Conservation (phyloP, 768 basidiomycete species). For the Tylopilus sp. region DNA sequence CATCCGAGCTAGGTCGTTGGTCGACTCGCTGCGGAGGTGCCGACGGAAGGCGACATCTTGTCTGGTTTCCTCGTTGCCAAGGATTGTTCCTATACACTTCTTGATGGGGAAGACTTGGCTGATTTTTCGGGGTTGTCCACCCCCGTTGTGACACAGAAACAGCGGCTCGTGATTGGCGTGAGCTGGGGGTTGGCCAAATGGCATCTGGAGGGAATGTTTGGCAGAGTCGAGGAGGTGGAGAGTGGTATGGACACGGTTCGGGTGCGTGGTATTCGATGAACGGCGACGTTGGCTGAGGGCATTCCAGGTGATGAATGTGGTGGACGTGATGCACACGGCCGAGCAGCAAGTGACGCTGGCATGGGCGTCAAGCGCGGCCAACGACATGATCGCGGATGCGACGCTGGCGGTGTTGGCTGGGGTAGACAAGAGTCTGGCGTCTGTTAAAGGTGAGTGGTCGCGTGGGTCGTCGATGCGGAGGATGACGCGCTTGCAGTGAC, state of each 20-base stretch:
- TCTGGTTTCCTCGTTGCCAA: too few relatives aligned
- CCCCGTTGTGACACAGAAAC: constrained; percentile 37
- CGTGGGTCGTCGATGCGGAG: background rate
- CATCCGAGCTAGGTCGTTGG: constrained; percentile 70
- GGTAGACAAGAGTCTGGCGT: too few relatives aligned
- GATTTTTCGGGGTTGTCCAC: constrained; percentile 89
- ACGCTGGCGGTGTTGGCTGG: constrained; percentile 83
- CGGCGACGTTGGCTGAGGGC: too few relatives aligned
- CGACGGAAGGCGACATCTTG: too few relatives aligned
- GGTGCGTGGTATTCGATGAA: too few relatives aligned
- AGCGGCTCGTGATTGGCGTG: constrained; percentile 76
- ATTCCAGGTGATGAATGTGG: too few relatives aligned
- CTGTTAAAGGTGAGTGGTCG: constrained; percentile 59
- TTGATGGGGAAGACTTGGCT: constrained; percentile 50
- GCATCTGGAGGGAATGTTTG: constrained; percentile 43
- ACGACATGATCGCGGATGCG: constrained; percentile 78
- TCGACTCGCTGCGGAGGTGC: too few relatives aligned
- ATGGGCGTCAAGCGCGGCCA: constrained; percentile 71
- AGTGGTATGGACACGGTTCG: too few relatives aligned
- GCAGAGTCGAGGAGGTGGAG: too few relatives aligned
- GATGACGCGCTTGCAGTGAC: background rate
- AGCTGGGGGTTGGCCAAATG: constrained; percentile 91
- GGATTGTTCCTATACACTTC: too few relatives aligned
- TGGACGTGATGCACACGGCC: too few relatives aligned
- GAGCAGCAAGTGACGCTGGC: too few relatives aligned